phyloP scores from a whole-genome alignment of 1,284 basidiomycete genomes.

The Flammula alnicola region DNA sequence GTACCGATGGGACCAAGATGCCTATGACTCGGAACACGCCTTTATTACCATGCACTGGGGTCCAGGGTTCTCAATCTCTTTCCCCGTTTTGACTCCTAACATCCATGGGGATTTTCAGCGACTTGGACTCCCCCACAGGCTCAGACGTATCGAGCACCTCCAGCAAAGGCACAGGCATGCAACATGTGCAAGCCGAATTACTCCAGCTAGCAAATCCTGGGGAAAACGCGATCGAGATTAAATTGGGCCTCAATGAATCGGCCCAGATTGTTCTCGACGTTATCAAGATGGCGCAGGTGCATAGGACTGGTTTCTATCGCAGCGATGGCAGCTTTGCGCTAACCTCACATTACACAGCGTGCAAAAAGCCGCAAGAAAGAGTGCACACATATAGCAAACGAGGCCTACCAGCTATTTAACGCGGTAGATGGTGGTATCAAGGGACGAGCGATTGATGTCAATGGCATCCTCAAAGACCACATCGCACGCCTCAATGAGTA shows the following conservation, averaged over 20 bases:
- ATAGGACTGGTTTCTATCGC: neutral
- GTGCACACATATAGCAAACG: slow-evolving; percentile 23
- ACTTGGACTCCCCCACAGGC: slow-evolving; percentile 11
- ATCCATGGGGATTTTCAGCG: slow-evolving; percentile 14
- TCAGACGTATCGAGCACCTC: slow-evolving; percentile 1
- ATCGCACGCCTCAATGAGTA: slow-evolving; percentile 22
- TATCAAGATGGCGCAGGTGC: slow-evolving; percentile 22
- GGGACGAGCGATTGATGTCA: slow-evolving; percentile 25
- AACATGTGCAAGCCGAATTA: slow-evolving; percentile 9
- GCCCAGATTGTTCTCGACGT: slow-evolving; percentile 25
- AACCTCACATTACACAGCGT: slow-evolving; percentile 13
- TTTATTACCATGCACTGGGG: slow-evolving; percentile 6
- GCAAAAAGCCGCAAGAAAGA: slow-evolving; percentile 21
- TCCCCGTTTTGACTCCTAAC: slow-evolving; percentile 2
- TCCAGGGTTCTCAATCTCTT: slow-evolving; percentile 1
- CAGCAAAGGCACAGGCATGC: neutral
- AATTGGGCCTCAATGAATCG: slow-evolving; percentile 21
- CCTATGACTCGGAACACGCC: slow-evolving; percentile 8
- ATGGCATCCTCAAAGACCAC: slow-evolving; percentile 23
- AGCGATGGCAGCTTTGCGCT: neutral
- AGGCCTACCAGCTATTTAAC: slow-evolving; percentile 25
- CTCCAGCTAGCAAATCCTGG: slow-evolving; percentile 14
- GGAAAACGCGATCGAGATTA: slow-evolving; percentile 13
- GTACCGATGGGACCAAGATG: slow-evolving; percentile 3
- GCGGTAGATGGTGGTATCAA: slow-evolving; percentile 27